Percentiles rank a stretch among this genome's conserved stretches.
Evolutionary conservation across 768 basidiomycete genomes (phyloP).

Genomic region (Trametes villosa): DNA sequence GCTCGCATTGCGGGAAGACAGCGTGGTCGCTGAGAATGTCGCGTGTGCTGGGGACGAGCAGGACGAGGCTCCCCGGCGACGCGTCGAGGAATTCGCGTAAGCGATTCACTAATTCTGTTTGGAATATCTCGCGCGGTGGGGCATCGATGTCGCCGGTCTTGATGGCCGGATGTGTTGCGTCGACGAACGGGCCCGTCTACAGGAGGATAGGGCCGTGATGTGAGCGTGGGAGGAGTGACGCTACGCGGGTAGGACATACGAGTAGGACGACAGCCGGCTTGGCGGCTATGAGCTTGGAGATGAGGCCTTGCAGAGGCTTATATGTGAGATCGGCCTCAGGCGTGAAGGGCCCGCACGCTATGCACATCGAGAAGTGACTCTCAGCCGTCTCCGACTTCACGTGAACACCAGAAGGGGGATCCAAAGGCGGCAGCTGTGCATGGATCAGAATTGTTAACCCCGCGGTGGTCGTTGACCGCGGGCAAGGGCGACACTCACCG

Average conservation of each 20-base stretch:
- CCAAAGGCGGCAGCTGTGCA: constrained; percentile 42
- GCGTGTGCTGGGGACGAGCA: constrained; percentile 81
- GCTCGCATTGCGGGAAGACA: constrained; percentile 82
- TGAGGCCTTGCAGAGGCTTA: constrained; percentile 67
- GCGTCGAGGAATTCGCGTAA: constrained; percentile 60
- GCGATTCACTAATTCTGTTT: constrained; percentile 58
- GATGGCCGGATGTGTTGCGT: constrained; percentile 73
- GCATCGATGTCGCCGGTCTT: constrained; percentile 74
- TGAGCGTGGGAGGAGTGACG: not conserved
- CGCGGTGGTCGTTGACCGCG: too few relatives aligned
- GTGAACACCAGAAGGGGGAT: constrained; percentile 34
- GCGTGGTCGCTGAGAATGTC: constrained; percentile 81
- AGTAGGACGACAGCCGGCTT: constrained; percentile 82
- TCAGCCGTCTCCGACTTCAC: constrained; percentile 47
- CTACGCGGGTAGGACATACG: constrained; percentile 44
- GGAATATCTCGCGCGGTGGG: constrained; percentile 70
- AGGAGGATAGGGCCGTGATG: not conserved
- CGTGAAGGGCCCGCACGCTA: constrained; percentile 89
- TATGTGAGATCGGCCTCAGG: constrained; percentile 76
- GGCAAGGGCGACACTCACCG: constrained; percentile 53
- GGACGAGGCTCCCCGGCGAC: constrained; percentile 70
- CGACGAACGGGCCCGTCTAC: constrained; percentile 93
- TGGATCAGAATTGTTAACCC: not conserved
- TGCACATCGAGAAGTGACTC: constrained; percentile 61
- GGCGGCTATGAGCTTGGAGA: constrained; percentile 59